A percentile compares a stretch with the other conserved stretches of the same genome.
phyloP scores from a whole-genome alignment of 805 yeast species.

The Kockiozyma suomiensis region DNA sequence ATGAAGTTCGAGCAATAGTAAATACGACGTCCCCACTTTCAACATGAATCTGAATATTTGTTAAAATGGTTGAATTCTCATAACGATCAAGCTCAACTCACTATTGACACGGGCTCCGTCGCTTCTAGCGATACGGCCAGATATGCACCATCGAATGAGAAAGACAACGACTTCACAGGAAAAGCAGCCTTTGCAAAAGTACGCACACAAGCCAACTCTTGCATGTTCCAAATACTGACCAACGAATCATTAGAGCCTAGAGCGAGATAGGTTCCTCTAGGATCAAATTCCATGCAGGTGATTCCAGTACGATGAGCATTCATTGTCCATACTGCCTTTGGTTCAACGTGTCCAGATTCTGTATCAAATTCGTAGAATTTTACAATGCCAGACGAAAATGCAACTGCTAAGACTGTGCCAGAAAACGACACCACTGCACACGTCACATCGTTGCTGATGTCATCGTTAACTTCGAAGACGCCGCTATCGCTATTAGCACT shows the following conservation, averaged over 20 bases:
- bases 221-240: slow-evolving; percentile 53
- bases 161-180: slow-evolving; percentile 47
- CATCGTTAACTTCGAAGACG: slow-evolving; percentile 9
- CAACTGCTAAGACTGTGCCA: slow-evolving; percentile 47
- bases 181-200: slow-evolving; percentile 40
- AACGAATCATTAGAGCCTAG: slow-evolving; percentile 63
- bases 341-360: neutral
- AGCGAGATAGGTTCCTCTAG: slow-evolving; percentile 53
- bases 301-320: slow-evolving; percentile 56
- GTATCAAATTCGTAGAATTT: slow-evolving; percentile 35
- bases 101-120: slow-evolving; percentile 48
- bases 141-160: slow-evolving; percentile 51
- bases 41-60: slow-evolving; percentile 37
- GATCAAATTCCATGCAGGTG: slow-evolving; percentile 53
- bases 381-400: slow-evolving; percentile 53
- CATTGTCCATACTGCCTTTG: slow-evolving; percentile 33
- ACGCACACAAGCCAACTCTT: slow-evolving; percentile 45
- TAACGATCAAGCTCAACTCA: slow-evolving; percentile 12
- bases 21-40: slow-evolving; percentile 38
- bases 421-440: slow-evolving; percentile 46
- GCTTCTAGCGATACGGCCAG: slow-evolving; percentile 52
- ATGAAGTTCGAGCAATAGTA: slow-evolving; percentile 18
- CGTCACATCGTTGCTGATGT: slow-evolving; percentile 34
- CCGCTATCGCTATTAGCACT: neutral
- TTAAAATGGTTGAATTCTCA: neutral